These are phyloP conservation scores for Silene conica DNA, from an alignment of 148 eudicot species.

Conservation along the genomic window DNA sequence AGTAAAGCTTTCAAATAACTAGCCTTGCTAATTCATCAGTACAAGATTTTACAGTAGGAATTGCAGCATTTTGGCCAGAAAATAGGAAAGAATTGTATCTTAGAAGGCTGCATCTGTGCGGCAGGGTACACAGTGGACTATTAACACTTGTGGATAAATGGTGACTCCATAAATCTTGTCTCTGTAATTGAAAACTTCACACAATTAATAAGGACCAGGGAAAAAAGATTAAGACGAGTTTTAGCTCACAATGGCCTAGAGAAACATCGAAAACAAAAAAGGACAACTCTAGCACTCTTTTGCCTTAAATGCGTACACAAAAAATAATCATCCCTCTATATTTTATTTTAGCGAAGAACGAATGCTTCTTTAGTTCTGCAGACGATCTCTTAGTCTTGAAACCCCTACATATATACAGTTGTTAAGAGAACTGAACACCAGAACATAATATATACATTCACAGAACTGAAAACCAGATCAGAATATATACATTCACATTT, in stretches of 20 bases:
- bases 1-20: background rate
- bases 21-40: constrained; percentile 59
- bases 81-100: constrained; percentile 49
- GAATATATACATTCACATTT: too few relatives aligned
- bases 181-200: constrained; percentile 33
- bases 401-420: too few relatives aligned
- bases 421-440: too few relatives aligned
- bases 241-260: background rate
- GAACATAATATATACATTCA: too few relatives aligned
- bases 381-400: too few relatives aligned
- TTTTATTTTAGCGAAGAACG: too few relatives aligned
- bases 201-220: constrained; percentile 8
- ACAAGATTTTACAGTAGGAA: constrained; percentile 46
- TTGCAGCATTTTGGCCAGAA: constrained; percentile 39
- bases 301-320: background rate
- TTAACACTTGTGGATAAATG: constrained; percentile 35
- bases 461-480: too few relatives aligned
- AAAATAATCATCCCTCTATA: background rate
- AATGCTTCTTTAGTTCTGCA: too few relatives aligned
- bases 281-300: background rate
- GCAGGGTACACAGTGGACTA: constrained; percentile 34
- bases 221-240: background rate
- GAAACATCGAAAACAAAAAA: background rate
- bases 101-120: constrained; percentile 32
- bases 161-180: constrained; percentile 44